These are phyloP conservation scores for Sphaerulina populicola DNA, from an alignment of 2,329 filamentous ascomycete species.

Conservation along the genomic window DNA sequence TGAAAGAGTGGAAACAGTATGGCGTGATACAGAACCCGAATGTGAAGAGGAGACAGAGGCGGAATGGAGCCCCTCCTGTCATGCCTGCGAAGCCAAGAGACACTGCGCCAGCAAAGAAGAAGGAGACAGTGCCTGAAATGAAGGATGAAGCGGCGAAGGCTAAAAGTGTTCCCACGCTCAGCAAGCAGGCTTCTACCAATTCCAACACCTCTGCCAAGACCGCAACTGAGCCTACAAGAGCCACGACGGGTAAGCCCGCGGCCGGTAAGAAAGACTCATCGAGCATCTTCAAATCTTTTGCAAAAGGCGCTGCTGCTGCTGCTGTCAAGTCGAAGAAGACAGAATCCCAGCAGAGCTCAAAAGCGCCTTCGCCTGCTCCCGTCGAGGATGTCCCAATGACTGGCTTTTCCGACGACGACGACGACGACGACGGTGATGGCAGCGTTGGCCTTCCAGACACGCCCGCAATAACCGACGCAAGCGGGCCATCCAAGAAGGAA, in stretches of 20 bases:
- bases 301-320: slow-evolving; percentile 41
- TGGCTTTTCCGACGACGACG: slow-evolving; percentile 45
- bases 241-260: slow-evolving; percentile 33
- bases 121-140: slow-evolving; percentile 11
- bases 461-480: slow-evolving; percentile 10
- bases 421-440: slow-evolving; percentile 34
- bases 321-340: slow-evolving; percentile 41
- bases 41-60: slow-evolving; percentile 48
- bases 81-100: slow-evolving; percentile 15
- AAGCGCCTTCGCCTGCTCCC: slow-evolving; percentile 32
- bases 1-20: slow-evolving; percentile 53
- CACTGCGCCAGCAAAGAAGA: no score
- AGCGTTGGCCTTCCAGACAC: slow-evolving; percentile 15
- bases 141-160: slow-evolving; percentile 20
- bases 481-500: slow-evolving; percentile 47
- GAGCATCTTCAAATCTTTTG: slow-evolving; percentile 71
- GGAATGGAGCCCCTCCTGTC: slow-evolving; percentile 34
- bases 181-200: slow-evolving; percentile 13
- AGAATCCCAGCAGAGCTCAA: slow-evolving; percentile 33
- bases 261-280: slow-evolving; percentile 50
- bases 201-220: slow-evolving; percentile 21
- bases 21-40: slow-evolving; percentile 68
- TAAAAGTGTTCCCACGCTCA: slow-evolving; percentile 12
- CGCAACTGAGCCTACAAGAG: slow-evolving; percentile 31
- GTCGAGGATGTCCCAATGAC: slow-evolving; percentile 29